phyloP scores from a whole-genome alignment of 495 filamentous ascomycete genomes.

The Hypomontagnella submonticulosa region DNA sequence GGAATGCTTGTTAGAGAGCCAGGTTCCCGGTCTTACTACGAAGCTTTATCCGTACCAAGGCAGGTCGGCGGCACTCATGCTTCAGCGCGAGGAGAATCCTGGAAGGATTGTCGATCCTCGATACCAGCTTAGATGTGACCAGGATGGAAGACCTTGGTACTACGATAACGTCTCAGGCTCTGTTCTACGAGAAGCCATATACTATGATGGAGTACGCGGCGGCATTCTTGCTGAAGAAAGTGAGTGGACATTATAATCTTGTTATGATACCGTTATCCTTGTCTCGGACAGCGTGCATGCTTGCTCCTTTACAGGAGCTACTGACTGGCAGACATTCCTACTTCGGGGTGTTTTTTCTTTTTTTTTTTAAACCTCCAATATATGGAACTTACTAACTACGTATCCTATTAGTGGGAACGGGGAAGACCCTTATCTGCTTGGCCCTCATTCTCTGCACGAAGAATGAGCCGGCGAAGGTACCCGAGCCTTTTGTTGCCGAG shows the following conservation, averaged over 20 bases:
- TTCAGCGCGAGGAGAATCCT: slow-evolving; percentile 80
- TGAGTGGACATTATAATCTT: slow-evolving; percentile 23
- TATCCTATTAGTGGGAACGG: slow-evolving; percentile 60
- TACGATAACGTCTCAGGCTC: slow-evolving; percentile 73
- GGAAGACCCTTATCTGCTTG: slow-evolving; percentile 91
- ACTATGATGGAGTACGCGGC: slow-evolving; percentile 80
- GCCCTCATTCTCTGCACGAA: slow-evolving; percentile 84
- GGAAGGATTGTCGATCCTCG: slow-evolving; percentile 77
- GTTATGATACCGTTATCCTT: slow-evolving; percentile 55
- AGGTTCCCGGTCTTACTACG: slow-evolving; percentile 71
- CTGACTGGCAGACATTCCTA: no score
- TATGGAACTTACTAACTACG: slow-evolving; percentile 29
- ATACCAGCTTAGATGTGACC: slow-evolving; percentile 66
- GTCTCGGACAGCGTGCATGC: background rate
- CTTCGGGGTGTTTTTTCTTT: no score
- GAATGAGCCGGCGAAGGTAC: slow-evolving; percentile 66
- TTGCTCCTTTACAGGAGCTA: background rate
- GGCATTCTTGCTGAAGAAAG: slow-evolving; percentile 80
- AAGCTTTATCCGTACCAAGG: slow-evolving; percentile 81
- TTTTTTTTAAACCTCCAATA: slow-evolving; percentile 49
- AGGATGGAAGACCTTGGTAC: slow-evolving; percentile 73
- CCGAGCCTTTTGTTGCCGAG: slow-evolving; percentile 64
- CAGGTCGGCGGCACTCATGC: slow-evolving; percentile 84
- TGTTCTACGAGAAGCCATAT: slow-evolving; percentile 68
- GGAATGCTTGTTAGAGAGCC: slow-evolving; percentile 66